phyloP scores from a whole-genome alignment of 1,284 basidiomycete genomes.

The Pseudozyma sp. region DNA sequence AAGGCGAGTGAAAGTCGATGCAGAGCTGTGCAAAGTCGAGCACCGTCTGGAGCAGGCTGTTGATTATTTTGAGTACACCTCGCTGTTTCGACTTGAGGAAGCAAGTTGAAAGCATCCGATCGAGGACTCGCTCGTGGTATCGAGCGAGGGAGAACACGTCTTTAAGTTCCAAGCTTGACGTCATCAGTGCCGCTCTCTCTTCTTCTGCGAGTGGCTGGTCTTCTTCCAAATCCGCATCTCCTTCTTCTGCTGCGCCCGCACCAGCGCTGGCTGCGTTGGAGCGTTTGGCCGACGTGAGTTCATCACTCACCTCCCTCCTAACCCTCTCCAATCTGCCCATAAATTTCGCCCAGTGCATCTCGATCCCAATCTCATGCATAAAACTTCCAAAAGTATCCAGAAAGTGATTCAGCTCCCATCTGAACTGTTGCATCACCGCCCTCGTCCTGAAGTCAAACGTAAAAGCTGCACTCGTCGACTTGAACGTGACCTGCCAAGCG shows the following conservation, averaged over 20 bases:
- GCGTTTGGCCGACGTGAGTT: slow-evolving; percentile 8
- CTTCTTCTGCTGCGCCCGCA: slow-evolving; percentile 1
- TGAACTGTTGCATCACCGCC: slow-evolving; percentile 34
- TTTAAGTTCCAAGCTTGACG: slow-evolving; percentile 42
- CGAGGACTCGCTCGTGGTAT: slow-evolving; percentile 54
- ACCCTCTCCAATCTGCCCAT: slow-evolving; percentile 34
- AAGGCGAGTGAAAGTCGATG: slow-evolving; percentile 30
- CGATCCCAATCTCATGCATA: slow-evolving; percentile 45
- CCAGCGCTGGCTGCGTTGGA: neutral
- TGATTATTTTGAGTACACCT: slow-evolving; percentile 21
- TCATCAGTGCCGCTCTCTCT: slow-evolving; percentile 25
- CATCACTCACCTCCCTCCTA: slow-evolving; percentile 31
- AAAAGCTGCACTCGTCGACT: slow-evolving; percentile 30
- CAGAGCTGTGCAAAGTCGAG: slow-evolving; percentile 49
- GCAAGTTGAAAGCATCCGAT: slow-evolving; percentile 50
- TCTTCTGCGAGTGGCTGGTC: slow-evolving; percentile 32
- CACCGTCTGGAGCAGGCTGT: slow-evolving; percentile 31
- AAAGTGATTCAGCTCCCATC: slow-evolving; percentile 36
- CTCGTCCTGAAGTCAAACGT: slow-evolving; percentile 27
- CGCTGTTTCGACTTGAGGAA: slow-evolving; percentile 50
- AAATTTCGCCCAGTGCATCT: slow-evolving; percentile 36
- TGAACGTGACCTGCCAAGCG: slow-evolving; percentile 28
- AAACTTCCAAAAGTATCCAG: slow-evolving; percentile 29
- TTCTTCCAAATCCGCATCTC: slow-evolving; percentile 34
- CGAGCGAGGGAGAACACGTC: slow-evolving; percentile 58